Conservation (phyloP, 2,329 filamentous ascomycete genomes). For the Colletotrichum sp. region DNA sequence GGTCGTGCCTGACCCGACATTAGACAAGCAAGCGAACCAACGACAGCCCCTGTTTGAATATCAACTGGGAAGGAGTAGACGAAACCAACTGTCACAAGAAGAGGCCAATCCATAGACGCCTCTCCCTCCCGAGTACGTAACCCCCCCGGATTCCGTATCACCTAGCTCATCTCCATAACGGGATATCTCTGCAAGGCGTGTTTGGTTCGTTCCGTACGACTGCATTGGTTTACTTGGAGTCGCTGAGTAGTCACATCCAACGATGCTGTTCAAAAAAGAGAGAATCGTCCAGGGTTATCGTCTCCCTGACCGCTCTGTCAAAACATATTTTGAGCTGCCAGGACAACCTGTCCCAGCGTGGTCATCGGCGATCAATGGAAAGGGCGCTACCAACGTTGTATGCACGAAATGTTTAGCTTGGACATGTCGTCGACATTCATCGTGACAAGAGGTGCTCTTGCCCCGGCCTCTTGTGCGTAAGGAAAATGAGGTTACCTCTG, state of each 20-base stretch:
- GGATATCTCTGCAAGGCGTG: not conserved
- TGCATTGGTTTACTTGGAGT: not conserved
- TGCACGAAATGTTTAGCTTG: not conserved
- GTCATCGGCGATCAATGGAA: no score
- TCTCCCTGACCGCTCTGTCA: no score
- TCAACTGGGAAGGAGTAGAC: not conserved
- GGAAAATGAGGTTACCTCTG: not conserved
- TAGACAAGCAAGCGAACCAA: no score
- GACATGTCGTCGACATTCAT: not conserved
- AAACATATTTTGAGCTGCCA: not conserved
- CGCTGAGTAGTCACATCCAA: no score
- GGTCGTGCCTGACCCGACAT: no score
- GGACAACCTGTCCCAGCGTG: not conserved
- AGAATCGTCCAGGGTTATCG: no score
- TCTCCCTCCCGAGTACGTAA: not conserved
- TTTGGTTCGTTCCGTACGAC: not conserved
- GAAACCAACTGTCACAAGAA: not conserved
- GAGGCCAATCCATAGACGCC: not conserved
- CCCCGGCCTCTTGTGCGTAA: not conserved
- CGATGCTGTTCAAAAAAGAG: no score
- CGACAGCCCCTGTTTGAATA: no score
- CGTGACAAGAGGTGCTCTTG: not conserved
- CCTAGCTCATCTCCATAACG: not conserved
- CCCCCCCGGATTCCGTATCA: not conserved
- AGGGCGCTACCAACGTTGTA: no score